Evolutionary conservation across 345 rosid genomes (phyloP).

Genomic region (Erodium maritimum): DNA sequence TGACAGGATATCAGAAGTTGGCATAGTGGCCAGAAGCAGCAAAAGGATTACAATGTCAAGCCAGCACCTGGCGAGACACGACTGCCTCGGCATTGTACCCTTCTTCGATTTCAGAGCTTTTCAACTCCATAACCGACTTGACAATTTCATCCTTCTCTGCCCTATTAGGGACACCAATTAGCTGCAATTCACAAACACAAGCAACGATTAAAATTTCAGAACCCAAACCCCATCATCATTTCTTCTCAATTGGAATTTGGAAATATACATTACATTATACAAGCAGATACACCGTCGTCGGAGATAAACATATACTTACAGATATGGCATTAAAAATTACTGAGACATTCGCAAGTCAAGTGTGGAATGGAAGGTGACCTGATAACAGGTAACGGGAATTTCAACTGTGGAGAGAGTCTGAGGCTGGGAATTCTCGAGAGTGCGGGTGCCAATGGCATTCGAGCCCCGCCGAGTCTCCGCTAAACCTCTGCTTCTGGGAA

Average conservation of each 20-base stretch:
- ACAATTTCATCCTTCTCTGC: constrained; percentile 95
- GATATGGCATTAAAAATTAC: neutral
- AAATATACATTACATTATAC: too few relatives aligned
- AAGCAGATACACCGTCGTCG: too few relatives aligned
- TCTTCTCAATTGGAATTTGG: neutral
- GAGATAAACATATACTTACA: neutral
- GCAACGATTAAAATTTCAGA: neutral
- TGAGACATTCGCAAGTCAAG: neutral
- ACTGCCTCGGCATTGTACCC: constrained; percentile 75
- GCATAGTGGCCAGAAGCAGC: neutral
- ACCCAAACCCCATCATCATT: neutral
- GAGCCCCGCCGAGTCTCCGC: constrained; percentile 13
- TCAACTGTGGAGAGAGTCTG: constrained; percentile 25
- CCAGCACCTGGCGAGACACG: constrained; percentile 62
- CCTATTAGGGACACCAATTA: constrained; percentile 56
- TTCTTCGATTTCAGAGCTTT: constrained; percentile 66
- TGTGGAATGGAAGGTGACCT: constrained; percentile 23
- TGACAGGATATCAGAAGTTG: neutral
- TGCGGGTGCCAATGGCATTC: constrained; percentile 37
- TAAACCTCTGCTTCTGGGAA: neutral
- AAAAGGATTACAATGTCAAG: constrained; percentile 2
- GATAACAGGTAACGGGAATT: constrained; percentile 67
- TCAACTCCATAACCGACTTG: constrained; percentile 65
- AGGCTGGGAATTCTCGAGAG: constrained; percentile 29
- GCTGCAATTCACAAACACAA: constrained; percentile 27